Percentiles rank a stretch among this genome's conserved stretches.
Conservation (phyloP, 116 monocot species). For the Posidonia oceanica region DNA sequence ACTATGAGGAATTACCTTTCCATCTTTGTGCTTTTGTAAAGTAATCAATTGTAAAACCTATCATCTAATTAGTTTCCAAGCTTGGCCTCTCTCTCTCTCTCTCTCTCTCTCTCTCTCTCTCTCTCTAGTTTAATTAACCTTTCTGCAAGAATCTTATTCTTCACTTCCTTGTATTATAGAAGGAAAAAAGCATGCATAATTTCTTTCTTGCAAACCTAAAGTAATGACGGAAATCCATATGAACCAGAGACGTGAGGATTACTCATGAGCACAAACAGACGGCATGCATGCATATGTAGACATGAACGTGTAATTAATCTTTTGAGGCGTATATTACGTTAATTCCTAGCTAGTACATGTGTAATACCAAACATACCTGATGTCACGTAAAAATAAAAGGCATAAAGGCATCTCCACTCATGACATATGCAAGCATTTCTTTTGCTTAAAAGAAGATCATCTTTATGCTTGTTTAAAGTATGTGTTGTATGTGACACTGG, state of each 20-base stretch:
- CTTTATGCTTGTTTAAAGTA: constrained; percentile 5
- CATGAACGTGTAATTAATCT: not conserved
- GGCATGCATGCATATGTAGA: not conserved
- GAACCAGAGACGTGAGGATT: too few relatives aligned
- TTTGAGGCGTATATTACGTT: too few relatives aligned
- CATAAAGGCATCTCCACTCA: not conserved
- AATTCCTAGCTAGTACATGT: too few relatives aligned
- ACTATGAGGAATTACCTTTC: not conserved
- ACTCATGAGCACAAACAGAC: too few relatives aligned
- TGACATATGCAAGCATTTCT: constrained; percentile 1
- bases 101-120: too few relatives aligned
- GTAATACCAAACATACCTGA: too few relatives aligned
- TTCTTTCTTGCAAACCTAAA: too few relatives aligned
- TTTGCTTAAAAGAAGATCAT: constrained; percentile 6
- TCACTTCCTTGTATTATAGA: not conserved
- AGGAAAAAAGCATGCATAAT: not conserved
- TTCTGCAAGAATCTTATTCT: not conserved
- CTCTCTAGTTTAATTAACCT: too few relatives aligned
- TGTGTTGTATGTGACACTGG: not conserved
- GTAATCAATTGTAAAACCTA: too few relatives aligned
- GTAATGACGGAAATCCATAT: too few relatives aligned
- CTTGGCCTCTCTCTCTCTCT: too few relatives aligned
- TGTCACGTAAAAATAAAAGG: not conserved
- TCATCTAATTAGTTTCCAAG: too few relatives aligned
- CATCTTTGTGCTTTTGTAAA: not conserved